Percentiles rank a stretch among this genome's conserved stretches.
phyloP scores from a whole-genome alignment of 192 early-diverging fungal genomes.

The Coemansia sp. region DNA sequence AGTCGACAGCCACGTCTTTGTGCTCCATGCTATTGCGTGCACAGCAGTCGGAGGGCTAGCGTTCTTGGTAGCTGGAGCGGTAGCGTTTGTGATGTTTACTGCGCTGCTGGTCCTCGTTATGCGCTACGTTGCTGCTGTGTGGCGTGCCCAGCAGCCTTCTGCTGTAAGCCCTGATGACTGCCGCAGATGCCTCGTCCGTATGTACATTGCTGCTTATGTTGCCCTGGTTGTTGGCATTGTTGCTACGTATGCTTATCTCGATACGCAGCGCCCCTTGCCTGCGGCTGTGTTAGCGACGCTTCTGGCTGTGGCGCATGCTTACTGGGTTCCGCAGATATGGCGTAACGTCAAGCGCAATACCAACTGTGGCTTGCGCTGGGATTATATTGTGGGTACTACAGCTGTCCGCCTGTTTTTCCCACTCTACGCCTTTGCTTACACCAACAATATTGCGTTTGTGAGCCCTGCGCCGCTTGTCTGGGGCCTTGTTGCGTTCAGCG shows the following conservation, averaged over 20 bases:
- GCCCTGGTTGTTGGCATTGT: constrained; percentile 61
- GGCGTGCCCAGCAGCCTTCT: constrained; percentile 63
- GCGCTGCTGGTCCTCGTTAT: constrained; percentile 68
- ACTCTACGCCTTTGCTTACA: constrained; percentile 57
- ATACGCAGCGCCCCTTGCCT: constrained; percentile 51
- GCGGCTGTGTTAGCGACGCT: constrained; percentile 48
- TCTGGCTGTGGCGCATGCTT: constrained; percentile 60
- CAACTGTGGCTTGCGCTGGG: constrained; percentile 55
- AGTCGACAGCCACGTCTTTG: constrained; percentile 64
- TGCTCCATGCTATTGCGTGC: constrained; percentile 61
- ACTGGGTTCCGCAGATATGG: constrained; percentile 81
- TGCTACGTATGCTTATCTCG: constrained; percentile 60
- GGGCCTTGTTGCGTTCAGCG: constrained; percentile 57
- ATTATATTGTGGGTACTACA: constrained; percentile 63
- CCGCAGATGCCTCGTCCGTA: constrained; percentile 22
- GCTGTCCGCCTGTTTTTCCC: constrained; percentile 59
- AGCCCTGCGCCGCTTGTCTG: constrained; percentile 50
- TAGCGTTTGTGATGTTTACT: constrained; percentile 64
- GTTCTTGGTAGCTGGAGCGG: constrained; percentile 62
- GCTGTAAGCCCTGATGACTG: constrained; percentile 32
- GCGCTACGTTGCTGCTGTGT: constrained; percentile 69
- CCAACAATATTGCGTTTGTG: constrained; percentile 49
- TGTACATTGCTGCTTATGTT: constrained; percentile 46
- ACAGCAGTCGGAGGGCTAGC: constrained; percentile 51
- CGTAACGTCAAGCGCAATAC: constrained; percentile 68